Conservation (phyloP, 257 asterid genomes). For the Leonotis leonurus region DNA sequence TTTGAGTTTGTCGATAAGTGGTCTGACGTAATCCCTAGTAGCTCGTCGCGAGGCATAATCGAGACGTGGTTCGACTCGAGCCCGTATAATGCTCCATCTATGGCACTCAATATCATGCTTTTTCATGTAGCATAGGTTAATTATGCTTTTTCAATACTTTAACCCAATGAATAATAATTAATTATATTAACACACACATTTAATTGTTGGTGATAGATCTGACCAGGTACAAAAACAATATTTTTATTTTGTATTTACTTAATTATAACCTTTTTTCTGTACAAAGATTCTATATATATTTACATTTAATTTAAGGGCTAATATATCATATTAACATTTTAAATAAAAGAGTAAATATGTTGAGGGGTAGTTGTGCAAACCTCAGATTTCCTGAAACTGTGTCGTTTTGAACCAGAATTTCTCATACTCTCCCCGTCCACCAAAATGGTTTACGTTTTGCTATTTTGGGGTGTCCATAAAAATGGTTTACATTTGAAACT, state of each 20-base stretch:
- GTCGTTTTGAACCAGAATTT: conserved; percentile 8
- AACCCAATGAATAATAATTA: conserved; percentile 1
- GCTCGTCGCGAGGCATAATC: conserved; percentile 28
- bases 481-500: too few species aligned
- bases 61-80: conserved; percentile 42
- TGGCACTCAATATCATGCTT: conserved; percentile 66
- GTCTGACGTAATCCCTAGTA: conserved; percentile 30
- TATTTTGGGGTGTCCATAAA: too few species aligned
- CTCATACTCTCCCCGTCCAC: too few species aligned
- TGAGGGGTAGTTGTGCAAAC: background rate
- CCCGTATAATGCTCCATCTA: conserved; percentile 33
- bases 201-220: background rate
- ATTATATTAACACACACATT: too few species aligned
- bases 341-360: too few species aligned
- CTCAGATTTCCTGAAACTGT: background rate
- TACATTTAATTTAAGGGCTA: background rate
- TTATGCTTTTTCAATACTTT: background rate
- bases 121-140: conserved; percentile 32
- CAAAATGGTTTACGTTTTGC: too few species aligned
- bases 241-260: background rate
- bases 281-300: background rate
- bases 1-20: conserved; percentile 56
- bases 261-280: background rate
- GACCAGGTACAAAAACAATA: background rate
- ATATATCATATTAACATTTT: too few species aligned